Percentiles rank a stretch among this genome's conserved stretches.
phyloP scores from a whole-genome alignment of 164 flowering plant genomes.

The Taxillus chinensis region DNA sequence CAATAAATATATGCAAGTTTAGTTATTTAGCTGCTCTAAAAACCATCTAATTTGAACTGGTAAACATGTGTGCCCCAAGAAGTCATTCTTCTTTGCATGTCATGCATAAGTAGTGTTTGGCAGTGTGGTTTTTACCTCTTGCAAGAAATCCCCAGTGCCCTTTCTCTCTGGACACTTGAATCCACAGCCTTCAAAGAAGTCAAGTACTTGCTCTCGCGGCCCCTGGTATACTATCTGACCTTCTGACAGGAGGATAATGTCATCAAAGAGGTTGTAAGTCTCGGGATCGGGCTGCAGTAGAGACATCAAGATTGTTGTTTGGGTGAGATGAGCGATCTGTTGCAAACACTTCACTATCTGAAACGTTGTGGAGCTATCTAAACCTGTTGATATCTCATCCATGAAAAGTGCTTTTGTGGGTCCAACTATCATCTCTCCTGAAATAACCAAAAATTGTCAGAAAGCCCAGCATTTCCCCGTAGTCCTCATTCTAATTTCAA shows the following conservation, averaged over 20 bases:
- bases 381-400: conserved; percentile 49
- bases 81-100: no score
- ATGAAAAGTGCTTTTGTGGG: conserved; percentile 32
- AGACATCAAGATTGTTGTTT: conserved; percentile 27
- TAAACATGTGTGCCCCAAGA: no score
- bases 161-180: conserved; percentile 38
- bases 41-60: no score
- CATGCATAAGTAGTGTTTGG: no score
- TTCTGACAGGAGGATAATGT: conserved; percentile 36
- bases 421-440: conserved; percentile 44
- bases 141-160: conserved; percentile 40
- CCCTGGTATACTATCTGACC: conserved; percentile 37
- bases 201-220: conserved; percentile 18
- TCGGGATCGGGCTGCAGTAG: conserved; percentile 42
- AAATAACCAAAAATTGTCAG: not conserved
- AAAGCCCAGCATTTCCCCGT: not conserved
- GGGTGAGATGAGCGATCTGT: conserved; percentile 25
- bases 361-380: conserved; percentile 45
- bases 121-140: conserved; percentile 19
- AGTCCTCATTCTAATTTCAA: no score
- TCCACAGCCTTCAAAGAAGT: conserved; percentile 36
- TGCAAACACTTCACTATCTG: conserved; percentile 35
- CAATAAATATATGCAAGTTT: no score
- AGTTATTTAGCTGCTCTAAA: no score
- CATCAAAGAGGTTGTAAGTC: conserved; percentile 40